Evolutionary conservation across 257 asterid genomes (phyloP).

Genomic region (Nyctanthes arbortristis): DNA sequence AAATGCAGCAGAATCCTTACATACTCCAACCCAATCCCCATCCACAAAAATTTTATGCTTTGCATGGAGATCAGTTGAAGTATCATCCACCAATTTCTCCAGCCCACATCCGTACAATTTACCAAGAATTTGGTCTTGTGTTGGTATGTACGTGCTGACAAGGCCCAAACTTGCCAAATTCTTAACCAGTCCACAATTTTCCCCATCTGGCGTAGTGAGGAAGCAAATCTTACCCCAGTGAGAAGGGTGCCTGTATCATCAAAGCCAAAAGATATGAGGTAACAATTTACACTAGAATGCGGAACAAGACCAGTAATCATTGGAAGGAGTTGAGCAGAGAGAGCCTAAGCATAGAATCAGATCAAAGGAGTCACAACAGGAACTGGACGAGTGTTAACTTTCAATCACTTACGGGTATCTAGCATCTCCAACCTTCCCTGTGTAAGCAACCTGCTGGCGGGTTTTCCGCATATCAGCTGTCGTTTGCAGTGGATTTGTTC

Average conservation of each 20-base stretch:
- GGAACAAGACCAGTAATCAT: not conserved
- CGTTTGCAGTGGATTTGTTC: conserved; percentile 90
- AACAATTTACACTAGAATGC: not conserved
- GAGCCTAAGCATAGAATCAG: not conserved
- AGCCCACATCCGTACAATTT: conserved; percentile 67
- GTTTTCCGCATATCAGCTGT: conserved; percentile 88
- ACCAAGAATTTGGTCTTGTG: conserved; percentile 43
- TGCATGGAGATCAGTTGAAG: conserved; percentile 41
- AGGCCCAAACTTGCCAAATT: conserved; percentile 88
- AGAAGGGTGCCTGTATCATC: conserved; percentile 78
- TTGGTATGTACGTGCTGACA: conserved; percentile 61
- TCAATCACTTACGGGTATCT: conserved; percentile 81
- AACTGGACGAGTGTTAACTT: conserved; percentile 12
- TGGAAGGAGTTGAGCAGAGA: not conserved
- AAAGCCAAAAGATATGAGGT: conserved; percentile 26
- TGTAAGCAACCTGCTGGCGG: conserved; percentile 88
- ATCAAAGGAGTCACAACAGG: conserved; percentile 8
- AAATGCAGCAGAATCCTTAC: conserved; percentile 68
- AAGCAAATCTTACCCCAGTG: conserved; percentile 97
- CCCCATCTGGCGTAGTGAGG: conserved; percentile 97
- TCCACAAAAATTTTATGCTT: conserved; percentile 72
- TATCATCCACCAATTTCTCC: conserved; percentile 60
- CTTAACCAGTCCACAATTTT: conserved; percentile 94
- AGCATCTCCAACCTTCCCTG: conserved; percentile 94
- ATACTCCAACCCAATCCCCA: conserved; percentile 91